Evolutionary conservation across 2,329 filamentous ascomycete species (phyloP).

Genomic region (Nemania sp.): DNA sequence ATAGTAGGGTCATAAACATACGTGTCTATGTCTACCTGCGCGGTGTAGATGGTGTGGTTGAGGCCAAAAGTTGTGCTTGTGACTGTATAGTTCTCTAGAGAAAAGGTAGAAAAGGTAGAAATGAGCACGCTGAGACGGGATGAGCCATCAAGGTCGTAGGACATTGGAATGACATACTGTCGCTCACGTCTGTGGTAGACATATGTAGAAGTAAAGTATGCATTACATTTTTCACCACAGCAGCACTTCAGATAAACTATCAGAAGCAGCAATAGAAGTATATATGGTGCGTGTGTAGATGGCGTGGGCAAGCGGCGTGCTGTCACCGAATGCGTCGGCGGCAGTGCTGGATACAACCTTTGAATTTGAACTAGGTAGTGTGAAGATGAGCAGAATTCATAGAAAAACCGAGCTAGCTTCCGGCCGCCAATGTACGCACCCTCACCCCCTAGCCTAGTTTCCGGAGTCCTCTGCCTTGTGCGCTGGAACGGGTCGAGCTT

Average conservation of each 20-base stretch:
- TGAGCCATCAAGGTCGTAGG: too few species aligned
- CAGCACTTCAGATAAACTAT: neutral
- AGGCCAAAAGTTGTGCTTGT: too few species aligned
- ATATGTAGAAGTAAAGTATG: neutral
- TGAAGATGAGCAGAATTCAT: neutral
- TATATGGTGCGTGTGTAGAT: too few species aligned
- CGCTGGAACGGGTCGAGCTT: neutral
- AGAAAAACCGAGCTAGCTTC: neutral
- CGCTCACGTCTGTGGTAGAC: neutral
- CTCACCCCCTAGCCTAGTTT: neutral
- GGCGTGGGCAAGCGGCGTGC: neutral
- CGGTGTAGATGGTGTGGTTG: too few species aligned
- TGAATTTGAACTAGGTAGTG: constrained; percentile 5
- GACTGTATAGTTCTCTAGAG: too few species aligned
- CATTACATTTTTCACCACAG: neutral
- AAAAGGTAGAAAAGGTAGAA: too few species aligned
- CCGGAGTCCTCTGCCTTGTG: constrained; percentile 5
- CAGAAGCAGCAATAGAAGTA: neutral
- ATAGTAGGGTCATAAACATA: too few species aligned
- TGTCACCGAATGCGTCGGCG: neutral
- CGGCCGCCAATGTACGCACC: constrained; percentile 12
- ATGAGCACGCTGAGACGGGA: too few species aligned
- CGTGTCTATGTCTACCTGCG: too few species aligned
- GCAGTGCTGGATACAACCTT: neutral
- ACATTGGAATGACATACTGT: too few species aligned